Evolutionary conservation across 257 asterid genomes (phyloP).

Genomic region (Agastache rugosa): DNA sequence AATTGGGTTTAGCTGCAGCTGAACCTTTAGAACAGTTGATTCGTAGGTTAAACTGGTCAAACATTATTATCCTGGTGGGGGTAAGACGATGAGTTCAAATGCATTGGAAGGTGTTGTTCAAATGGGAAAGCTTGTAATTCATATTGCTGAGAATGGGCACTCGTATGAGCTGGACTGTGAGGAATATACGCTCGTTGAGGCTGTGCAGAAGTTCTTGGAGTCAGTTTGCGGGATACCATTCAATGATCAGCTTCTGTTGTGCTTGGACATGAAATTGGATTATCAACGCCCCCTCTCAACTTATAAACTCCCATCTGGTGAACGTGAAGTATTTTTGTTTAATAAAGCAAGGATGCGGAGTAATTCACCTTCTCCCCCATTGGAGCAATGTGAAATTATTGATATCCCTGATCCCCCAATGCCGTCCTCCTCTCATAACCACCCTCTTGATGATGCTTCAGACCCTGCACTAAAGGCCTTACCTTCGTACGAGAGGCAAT

Average conservation of each 20-base stretch:
- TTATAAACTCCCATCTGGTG: constrained; percentile 79
- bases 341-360: constrained; percentile 86
- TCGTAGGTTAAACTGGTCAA: constrained; percentile 27
- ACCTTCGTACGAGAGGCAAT: constrained; percentile 91
- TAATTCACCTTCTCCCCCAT: constrained; percentile 60
- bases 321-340: constrained; percentile 74
- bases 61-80: constrained; percentile 15
- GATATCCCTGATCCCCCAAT: constrained; percentile 69
- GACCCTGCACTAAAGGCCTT: constrained; percentile 93
- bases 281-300: constrained; percentile 68
- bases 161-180: constrained; percentile 71
- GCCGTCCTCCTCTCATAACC: constrained; percentile 62
- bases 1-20: constrained; percentile 31
- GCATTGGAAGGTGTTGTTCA: constrained; percentile 65
- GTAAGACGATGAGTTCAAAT: constrained; percentile 57
- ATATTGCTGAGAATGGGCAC: constrained; percentile 89
- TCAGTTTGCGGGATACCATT: constrained; percentile 63
- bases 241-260: constrained; percentile 84
- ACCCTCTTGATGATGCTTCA: constrained; percentile 83
- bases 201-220: constrained; percentile 67
- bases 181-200: constrained; percentile 78
- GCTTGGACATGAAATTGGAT: constrained; percentile 87
- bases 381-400: constrained; percentile 60
- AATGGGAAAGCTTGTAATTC: constrained; percentile 77
- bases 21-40: constrained; percentile 28